Evolutionary conservation across 1,284 basidiomycete genomes (phyloP).

Genomic region (Cryptococcus floricola): DNA sequence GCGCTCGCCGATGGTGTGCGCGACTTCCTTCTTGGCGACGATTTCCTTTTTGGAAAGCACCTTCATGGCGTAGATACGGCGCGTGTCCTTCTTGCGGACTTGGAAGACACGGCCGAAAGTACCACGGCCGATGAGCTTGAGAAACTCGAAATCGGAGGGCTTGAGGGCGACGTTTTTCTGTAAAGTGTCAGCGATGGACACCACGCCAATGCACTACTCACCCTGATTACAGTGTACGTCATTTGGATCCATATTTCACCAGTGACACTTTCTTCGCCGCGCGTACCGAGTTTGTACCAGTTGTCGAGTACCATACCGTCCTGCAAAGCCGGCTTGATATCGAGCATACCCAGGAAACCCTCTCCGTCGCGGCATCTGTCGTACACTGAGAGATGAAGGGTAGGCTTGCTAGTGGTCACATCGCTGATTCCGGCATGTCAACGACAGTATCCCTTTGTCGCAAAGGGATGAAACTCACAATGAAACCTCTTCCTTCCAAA

Average conservation of each 20-base stretch:
- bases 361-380: constrained; percentile 80
- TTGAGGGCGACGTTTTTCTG: constrained; percentile 77
- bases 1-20: constrained; percentile 98
- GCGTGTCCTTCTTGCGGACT: constrained; percentile 94
- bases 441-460: neutral
- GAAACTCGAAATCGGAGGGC: constrained; percentile 94
- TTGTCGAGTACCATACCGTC: constrained; percentile 95
- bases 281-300: constrained; percentile 81
- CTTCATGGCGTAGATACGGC: constrained; percentile 99
- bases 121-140: constrained; percentile 96
- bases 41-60: constrained; percentile 98
- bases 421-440: constrained; percentile 59
- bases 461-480: constrained; percentile 63
- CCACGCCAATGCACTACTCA: constrained; percentile 51
- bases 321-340: constrained; percentile 82
- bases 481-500: constrained; percentile 98
- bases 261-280: constrained; percentile 74
- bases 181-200: constrained; percentile 1
- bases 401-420: constrained; percentile 85
- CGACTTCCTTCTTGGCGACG: constrained; percentile 97
- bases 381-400: constrained; percentile 86
- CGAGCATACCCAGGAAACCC: constrained; percentile 84
- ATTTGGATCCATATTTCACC: constrained; percentile 95
- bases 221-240: constrained; percentile 85
- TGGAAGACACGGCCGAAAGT: constrained; percentile 99